Evolutionary conservation across 257 asterid genomes (phyloP).

Genomic region (Galeopsis tetrahit): DNA sequence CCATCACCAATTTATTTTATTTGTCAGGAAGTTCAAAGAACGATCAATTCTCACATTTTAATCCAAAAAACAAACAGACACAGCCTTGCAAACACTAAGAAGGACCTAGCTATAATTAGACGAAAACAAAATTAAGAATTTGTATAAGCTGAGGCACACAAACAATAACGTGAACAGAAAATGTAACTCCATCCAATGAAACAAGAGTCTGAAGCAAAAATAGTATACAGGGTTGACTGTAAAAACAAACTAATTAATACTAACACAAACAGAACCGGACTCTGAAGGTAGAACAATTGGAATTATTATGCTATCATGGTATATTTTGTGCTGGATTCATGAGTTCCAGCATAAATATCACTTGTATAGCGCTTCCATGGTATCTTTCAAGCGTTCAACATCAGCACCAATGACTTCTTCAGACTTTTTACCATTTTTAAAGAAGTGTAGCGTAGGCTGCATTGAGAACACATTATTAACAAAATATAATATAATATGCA

Average conservation of each 20-base stretch:
- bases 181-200: slow-evolving; percentile 16
- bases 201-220: not conserved
- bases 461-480: slow-evolving; percentile 35
- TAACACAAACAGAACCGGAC: slow-evolving; percentile 19
- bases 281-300: slow-evolving; percentile 11
- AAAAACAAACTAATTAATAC: not conserved
- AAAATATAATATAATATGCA: not conserved
- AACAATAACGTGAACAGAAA: slow-evolving; percentile 9
- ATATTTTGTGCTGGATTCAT: slow-evolving; percentile 1
- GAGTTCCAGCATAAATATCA: slow-evolving; percentile 24
- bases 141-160: not conserved
- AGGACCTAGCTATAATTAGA: not conserved
- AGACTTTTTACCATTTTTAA: slow-evolving; percentile 79
- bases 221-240: slow-evolving; percentile 3
- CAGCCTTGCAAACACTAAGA: not conserved
- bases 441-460: slow-evolving; percentile 96
- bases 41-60: not conserved
- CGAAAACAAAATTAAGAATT: not conserved
- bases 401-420: slow-evolving; percentile 84
- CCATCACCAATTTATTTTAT: not conserved
- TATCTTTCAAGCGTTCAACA: slow-evolving; percentile 67
- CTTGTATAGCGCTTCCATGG: slow-evolving; percentile 79
- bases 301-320: not conserved
- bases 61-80: not conserved
- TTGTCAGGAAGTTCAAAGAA: not conserved